phyloP scores from a whole-genome alignment of 306 rosid species.

The Glycyrrhiza uralensis region DNA sequence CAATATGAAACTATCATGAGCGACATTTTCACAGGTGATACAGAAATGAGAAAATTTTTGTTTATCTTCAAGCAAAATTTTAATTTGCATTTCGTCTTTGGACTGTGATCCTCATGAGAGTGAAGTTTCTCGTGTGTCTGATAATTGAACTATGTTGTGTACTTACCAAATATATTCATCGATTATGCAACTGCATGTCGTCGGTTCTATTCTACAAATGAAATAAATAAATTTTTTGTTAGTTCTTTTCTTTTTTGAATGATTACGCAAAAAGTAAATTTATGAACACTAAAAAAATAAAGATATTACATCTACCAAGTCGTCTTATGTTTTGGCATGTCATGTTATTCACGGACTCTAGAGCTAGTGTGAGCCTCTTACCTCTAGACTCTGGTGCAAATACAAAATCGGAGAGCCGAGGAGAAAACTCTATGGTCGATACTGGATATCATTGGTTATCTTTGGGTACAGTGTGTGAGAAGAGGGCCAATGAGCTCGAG shows the following conservation, averaged over 20 bases:
- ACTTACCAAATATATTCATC: background rate
- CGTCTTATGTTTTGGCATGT: too few species aligned
- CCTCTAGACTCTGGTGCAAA: too few species aligned
- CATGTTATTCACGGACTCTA: too few species aligned
- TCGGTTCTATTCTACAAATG: background rate
- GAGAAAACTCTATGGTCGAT: too few species aligned
- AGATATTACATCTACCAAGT: background rate
- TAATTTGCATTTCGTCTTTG: conserved; percentile 34
- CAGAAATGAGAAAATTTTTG: conserved; percentile 14
- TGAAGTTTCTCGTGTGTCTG: conserved; percentile 11
- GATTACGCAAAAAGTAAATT: background rate
- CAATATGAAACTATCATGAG: conserved; percentile 6
- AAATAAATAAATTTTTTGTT: background rate
- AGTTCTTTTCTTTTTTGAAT: background rate
- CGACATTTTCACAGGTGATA: conserved; percentile 28
- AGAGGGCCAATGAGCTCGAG: too few species aligned
- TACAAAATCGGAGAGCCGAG: too few species aligned
- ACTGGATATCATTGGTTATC: too few species aligned
- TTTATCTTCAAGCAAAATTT: background rate
- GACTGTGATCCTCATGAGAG: conserved; percentile 22
- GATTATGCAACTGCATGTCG: background rate
- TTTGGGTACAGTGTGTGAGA: too few species aligned
- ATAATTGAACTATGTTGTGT: background rate
- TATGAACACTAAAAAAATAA: too few species aligned
- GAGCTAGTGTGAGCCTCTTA: too few species aligned